Evolutionary conservation across 2,329 filamentous ascomycete genomes (phyloP), one percentile per base, ranked within the genome.

Genomic region (Fusarium chaquense): DNA sequence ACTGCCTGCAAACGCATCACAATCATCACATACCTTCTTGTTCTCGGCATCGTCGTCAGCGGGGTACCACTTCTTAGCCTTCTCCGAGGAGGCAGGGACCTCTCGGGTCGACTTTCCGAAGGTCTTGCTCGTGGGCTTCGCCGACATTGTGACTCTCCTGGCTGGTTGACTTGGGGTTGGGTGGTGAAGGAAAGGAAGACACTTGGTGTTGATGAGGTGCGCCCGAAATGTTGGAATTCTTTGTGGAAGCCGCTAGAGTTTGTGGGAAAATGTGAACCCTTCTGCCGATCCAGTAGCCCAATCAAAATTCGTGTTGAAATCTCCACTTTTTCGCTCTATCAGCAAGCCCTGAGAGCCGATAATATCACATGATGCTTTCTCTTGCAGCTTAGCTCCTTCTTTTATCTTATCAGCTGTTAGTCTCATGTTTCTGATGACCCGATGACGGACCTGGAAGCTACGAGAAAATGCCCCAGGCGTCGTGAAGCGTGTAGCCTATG

Each of bases 51-150:
- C 92, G 85, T 98, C 95, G 84, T 97, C 92, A 82, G 93, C 93
- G 84, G 94, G 93, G 88, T 99, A 99, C 93, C 95, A 99, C 89
- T 98, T 98, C 89, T 93, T 90, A 80, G 95, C 95, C 93, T 97
- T 97, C 85, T 97, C 90, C 82, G 88, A 87, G 84, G 88, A 84
- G 85, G 92, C 90, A 84, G 93, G 94, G 84, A 98, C 91, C 84
- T 91, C 89, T 87, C 95, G 91, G 87, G 93, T 92, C 86, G 93
- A 93, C 90, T 96, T 96, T 87, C 94, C 94, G 89, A 97, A 98
- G 89, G 92, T 95, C 93, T 97, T 97, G 81, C 91, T 93, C 86
- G 89, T 86, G 79, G 85, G 84, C 89, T 91, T 90, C 78, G 85
- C 85, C 87, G 91, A 91, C 91, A 93, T 93, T 77, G 83, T 89